These are phyloP conservation scores for Backusella tarrabulga DNA, from an alignment of 192 early-diverging fungal species.

Conservation along the genomic window DNA sequence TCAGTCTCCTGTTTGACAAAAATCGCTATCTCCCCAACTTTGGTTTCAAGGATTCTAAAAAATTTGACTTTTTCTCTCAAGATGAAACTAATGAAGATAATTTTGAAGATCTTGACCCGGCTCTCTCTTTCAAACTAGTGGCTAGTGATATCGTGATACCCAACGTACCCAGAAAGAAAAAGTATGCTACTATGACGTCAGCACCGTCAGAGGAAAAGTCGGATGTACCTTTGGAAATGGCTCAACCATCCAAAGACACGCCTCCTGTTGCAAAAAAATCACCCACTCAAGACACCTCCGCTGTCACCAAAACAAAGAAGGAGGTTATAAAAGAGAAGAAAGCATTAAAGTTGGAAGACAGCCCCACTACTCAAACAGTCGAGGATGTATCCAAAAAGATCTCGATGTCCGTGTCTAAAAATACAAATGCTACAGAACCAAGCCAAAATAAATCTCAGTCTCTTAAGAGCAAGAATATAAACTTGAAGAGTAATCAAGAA, in stretches of 20 bases:
- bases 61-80: background rate
- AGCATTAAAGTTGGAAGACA: background rate
- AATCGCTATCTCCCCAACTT: background rate
- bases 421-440: background rate
- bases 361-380: background rate
- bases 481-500: background rate
- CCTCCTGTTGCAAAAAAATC: background rate
- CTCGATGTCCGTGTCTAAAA: background rate
- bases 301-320: background rate
- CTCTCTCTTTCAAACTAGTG: background rate
- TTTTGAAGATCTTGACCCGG: background rate
- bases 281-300: background rate
- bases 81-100: background rate
- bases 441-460: background rate
- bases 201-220: background rate
- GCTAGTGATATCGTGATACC: background rate
- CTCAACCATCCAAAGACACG: background rate
- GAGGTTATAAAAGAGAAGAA: background rate
- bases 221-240: background rate
- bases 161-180: background rate
- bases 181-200: background rate
- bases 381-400: background rate
- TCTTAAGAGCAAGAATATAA: background rate
- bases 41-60: conserved; percentile 1
- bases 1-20: background rate